These are phyloP conservation scores for Salisapilia sapeloensis DNA, from an alignment of 352 stramenopile species.

Conservation along the genomic window DNA sequence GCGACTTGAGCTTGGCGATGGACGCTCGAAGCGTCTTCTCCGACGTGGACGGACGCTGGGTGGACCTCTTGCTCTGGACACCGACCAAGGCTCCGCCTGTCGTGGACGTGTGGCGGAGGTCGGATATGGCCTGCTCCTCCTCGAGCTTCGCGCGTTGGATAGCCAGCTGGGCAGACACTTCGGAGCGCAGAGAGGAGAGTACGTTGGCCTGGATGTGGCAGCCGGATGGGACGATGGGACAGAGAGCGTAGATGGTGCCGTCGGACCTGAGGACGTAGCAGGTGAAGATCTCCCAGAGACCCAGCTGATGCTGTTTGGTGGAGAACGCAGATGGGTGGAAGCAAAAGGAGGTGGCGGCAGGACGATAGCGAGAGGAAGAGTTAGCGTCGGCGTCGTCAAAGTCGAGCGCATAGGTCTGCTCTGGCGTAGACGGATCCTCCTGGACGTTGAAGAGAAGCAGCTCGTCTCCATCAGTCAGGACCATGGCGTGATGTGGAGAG, in stretches of 20 bases:
- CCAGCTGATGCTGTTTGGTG: constrained; percentile 6
- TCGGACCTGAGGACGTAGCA: constrained; percentile 59
- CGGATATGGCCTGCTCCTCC: constrained; percentile 3
- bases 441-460: constrained; percentile 47
- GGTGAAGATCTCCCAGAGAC: constrained; percentile 57
- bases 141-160: constrained; percentile 30
- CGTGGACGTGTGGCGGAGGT: constrained; percentile 1
- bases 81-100: neutral
- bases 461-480: constrained; percentile 60
- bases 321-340: constrained; percentile 28
- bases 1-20: constrained; percentile 53
- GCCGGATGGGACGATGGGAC: constrained; percentile 48
- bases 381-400: constrained; percentile 9
- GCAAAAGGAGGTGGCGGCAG: constrained; percentile 26
- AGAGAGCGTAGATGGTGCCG: constrained; percentile 49
- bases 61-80: neutral
- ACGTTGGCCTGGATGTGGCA: constrained; percentile 20
- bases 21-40: constrained; percentile 10
- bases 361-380: constrained; percentile 6
- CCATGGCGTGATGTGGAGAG: constrained; percentile 49
- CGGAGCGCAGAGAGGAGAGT: constrained; percentile 25
- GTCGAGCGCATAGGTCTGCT: constrained; percentile 49
- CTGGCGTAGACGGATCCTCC: constrained; percentile 43
- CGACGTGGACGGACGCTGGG: constrained; percentile 1
- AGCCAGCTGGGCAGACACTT: constrained; percentile 41